A percentile compares a stretch with the other conserved stretches of the same genome.
phyloP scores from a whole-genome alignment of 2,329 filamentous ascomycete genomes.

The Knufia petricola region DNA sequence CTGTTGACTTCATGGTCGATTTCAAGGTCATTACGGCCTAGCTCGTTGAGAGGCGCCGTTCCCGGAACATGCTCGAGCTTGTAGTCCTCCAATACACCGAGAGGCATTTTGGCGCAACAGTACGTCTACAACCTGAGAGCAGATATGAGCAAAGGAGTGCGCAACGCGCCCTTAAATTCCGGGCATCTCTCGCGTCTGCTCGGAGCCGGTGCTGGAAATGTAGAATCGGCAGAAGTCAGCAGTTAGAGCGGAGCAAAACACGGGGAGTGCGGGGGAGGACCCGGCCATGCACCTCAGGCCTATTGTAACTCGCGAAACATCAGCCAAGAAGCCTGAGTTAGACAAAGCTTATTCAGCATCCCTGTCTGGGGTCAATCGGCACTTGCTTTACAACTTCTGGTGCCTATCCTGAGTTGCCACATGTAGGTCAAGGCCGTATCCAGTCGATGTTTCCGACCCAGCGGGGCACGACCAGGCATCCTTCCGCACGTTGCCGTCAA shows the following conservation, averaged over 20 bases:
- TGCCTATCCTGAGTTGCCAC: too few relatives aligned
- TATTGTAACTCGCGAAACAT: neutral
- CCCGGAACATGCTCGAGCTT: conserved; percentile 27
- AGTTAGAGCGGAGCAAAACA: neutral
- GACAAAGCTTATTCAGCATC: neutral
- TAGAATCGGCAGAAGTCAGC: neutral
- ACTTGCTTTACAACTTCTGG: neutral
- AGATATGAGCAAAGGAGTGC: too few relatives aligned
- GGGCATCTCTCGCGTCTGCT: too few relatives aligned
- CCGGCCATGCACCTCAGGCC: neutral
- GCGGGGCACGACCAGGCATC: neutral
- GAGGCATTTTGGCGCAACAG: conserved; percentile 21
- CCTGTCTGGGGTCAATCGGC: neutral
- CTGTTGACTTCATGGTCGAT: conserved; percentile 22
- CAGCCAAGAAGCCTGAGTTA: neutral
- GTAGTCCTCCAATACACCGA: conserved; percentile 26
- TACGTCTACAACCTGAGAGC: too few relatives aligned
- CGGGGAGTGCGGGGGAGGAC: neutral
- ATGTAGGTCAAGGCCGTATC: too few relatives aligned
- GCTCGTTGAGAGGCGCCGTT: conserved; percentile 24
- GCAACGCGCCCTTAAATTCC: too few relatives aligned
- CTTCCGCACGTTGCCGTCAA: too few relatives aligned
- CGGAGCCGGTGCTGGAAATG: too few relatives aligned
- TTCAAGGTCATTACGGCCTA: conserved; percentile 14
- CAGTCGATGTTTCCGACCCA: too few relatives aligned